Conservation (phyloP, 495 filamentous ascomycete species). For the Neurospora pannonica region DNA sequence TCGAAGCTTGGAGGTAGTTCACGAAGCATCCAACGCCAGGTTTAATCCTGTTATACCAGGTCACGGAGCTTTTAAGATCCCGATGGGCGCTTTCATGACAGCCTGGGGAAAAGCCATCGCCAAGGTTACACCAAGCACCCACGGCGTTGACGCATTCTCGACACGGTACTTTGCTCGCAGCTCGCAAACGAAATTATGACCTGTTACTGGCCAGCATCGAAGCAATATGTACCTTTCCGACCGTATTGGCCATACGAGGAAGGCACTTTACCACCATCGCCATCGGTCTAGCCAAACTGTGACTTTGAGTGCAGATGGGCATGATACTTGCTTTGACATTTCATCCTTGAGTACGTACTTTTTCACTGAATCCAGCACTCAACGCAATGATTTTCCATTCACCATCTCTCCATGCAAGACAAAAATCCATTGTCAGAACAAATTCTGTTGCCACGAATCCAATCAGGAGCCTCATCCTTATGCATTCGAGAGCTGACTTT, state of each 20-base stretch:
- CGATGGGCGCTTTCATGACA: background rate
- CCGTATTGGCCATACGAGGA: background rate
- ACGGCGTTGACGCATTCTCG: background rate
- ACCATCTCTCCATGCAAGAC: background rate
- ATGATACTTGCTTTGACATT: background rate
- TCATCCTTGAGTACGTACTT: background rate
- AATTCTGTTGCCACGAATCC: background rate
- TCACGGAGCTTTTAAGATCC: background rate
- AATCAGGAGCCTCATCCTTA: background rate
- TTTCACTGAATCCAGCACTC: background rate
- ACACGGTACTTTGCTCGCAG: background rate
- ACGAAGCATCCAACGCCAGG: background rate
- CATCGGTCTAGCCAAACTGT: background rate
- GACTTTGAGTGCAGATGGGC: background rate
- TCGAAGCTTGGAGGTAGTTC: background rate
- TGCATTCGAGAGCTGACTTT: background rate
- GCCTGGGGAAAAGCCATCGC: background rate
- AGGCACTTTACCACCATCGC: background rate
- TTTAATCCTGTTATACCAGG: background rate
- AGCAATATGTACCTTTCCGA: background rate
- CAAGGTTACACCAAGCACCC: background rate
- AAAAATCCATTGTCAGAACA: background rate
- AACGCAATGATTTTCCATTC: background rate
- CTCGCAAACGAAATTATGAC: background rate
- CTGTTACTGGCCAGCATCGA: background rate